A percentile compares a stretch with the other conserved stretches of the same genome.
phyloP scores from a whole-genome alignment of 768 basidiomycete species.

The Calocybe gangraenosa region DNA sequence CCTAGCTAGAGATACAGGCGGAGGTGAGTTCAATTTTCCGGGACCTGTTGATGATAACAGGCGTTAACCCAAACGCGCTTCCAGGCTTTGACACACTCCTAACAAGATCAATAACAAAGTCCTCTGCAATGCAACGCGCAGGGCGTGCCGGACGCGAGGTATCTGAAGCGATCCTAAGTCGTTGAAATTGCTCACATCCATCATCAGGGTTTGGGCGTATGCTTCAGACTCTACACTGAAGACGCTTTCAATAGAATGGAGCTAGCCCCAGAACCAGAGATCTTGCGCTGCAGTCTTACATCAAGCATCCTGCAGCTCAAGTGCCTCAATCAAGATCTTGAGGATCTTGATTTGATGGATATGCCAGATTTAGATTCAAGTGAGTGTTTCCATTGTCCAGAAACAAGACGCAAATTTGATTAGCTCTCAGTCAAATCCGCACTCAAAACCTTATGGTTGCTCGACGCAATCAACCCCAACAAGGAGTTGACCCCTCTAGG shows the following conservation, averaged over 20 bases:
- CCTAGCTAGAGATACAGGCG: conserved; percentile 62
- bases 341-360: conserved; percentile 86
- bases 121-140: conserved; percentile 89
- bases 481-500: conserved; percentile 71
- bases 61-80: background rate
- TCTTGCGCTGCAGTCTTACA: conserved; percentile 80
- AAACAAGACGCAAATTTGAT: background rate
- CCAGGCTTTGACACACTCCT: conserved; percentile 85
- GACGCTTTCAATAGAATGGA: conserved; percentile 65
- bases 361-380: conserved; percentile 71
- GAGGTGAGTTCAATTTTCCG: conserved; percentile 42
- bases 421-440: conserved; percentile 51
- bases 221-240: conserved; percentile 93
- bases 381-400: conserved; percentile 33
- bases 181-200: conserved; percentile 1
- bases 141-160: conserved; percentile 97
- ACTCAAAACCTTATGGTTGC: conserved; percentile 67
- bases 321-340: conserved; percentile 76
- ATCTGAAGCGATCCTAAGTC: conserved; percentile 9
- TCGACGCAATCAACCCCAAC: conserved; percentile 71
- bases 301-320: conserved; percentile 84
- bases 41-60: background rate
- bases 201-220: conserved; percentile 69
- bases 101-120: conserved; percentile 80
- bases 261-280: conserved; percentile 78